These are phyloP conservation scores for Fistulinella prunicolor DNA, from an alignment of 768 basidiomycete genomes.

Conservation along the genomic window DNA sequence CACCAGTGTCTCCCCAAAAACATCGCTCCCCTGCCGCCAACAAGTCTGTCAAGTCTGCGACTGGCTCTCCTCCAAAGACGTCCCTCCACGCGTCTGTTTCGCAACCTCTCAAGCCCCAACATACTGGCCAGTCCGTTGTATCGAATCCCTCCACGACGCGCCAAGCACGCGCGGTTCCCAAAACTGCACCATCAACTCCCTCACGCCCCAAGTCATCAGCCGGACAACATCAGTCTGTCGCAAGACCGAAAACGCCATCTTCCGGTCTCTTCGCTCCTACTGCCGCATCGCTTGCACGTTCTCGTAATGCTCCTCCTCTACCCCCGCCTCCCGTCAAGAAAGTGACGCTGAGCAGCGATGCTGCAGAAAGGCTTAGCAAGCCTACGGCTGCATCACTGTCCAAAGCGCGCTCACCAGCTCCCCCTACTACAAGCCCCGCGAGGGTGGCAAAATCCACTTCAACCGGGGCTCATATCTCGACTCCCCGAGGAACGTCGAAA, in stretches of 20 bases:
- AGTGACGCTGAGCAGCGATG: conserved; percentile 48
- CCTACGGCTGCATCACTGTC: conserved; percentile 79
- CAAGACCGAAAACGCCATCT: conserved; percentile 59
- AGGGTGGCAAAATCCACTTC: conserved; percentile 30
- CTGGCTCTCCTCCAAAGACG: conserved; percentile 27
- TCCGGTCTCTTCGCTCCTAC: conserved; percentile 78
- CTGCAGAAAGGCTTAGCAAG: conserved; percentile 69
- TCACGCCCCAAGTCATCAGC: conserved; percentile 38
- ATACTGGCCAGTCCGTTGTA: conserved; percentile 40
- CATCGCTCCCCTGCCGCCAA: conserved; percentile 20
- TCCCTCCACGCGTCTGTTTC: conserved; percentile 36
- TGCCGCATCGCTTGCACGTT: conserved; percentile 73
- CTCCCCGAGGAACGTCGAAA: conserved; percentile 31
- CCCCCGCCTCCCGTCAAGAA: conserved; percentile 53
- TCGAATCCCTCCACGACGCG: conserved; percentile 33
- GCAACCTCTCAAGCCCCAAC: conserved; percentile 37
- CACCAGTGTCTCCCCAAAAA: conserved; percentile 30
- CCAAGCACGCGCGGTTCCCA: conserved; percentile 23
- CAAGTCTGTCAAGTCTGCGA: conserved; percentile 18
- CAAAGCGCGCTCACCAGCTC: conserved; percentile 45
- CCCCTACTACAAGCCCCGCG: conserved; percentile 16
- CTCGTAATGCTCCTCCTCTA: conserved; percentile 51
- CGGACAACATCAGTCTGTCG: conserved; percentile 13
- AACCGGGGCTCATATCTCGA: conserved; percentile 25
- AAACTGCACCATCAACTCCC: conserved; percentile 31